Conservation (phyloP, 805 yeast species). For the Candida verbasci region DNA sequence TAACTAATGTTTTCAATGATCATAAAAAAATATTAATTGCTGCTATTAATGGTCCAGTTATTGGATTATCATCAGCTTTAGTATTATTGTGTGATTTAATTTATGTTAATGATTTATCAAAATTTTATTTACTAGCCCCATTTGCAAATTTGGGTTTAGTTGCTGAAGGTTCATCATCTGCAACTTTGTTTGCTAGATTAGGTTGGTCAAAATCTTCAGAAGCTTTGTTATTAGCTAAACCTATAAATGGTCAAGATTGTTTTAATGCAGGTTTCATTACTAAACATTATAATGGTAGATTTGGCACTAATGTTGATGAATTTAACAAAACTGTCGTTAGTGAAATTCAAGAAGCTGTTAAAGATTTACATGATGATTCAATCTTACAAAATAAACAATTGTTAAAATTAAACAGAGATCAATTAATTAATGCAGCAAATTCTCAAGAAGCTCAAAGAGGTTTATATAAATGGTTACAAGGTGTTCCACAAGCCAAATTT, state of each 20-base stretch:
- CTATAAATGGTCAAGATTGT: conserved; percentile 58
- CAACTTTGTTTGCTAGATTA: conserved; percentile 62
- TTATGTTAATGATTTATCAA: conserved; percentile 57
- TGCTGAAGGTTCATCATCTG: conserved; percentile 74
- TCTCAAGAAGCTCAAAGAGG: conserved; percentile 68
- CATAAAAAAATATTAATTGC: conserved; percentile 68
- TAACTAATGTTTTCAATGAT: conserved; percentile 63
- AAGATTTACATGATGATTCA: conserved; percentile 41
- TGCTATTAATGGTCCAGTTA: conserved; percentile 83
- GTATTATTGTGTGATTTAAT: conserved; percentile 74
- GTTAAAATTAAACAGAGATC: conserved; percentile 36
- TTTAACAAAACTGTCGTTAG: conserved; percentile 41
- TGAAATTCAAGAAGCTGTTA: conserved; percentile 30
- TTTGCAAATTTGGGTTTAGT: conserved; percentile 80
- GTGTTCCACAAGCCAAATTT: conserved; percentile 70
- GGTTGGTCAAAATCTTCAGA: conserved; percentile 73
- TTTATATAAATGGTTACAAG: conserved; percentile 62
- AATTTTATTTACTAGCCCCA: conserved; percentile 63
- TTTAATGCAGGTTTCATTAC: conserved; percentile 56
- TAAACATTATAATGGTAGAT: conserved; percentile 43
- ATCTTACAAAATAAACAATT: conserved; percentile 39
- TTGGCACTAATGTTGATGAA: conserved; percentile 27
- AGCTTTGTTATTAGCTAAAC: conserved; percentile 65
- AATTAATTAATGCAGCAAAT: conserved; percentile 43
- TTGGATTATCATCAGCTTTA: conserved; percentile 73